Base-by-base conservation (phyloP, 1,139 yeast genomes). In the Schizosaccharomyces versatilis region DNA sequence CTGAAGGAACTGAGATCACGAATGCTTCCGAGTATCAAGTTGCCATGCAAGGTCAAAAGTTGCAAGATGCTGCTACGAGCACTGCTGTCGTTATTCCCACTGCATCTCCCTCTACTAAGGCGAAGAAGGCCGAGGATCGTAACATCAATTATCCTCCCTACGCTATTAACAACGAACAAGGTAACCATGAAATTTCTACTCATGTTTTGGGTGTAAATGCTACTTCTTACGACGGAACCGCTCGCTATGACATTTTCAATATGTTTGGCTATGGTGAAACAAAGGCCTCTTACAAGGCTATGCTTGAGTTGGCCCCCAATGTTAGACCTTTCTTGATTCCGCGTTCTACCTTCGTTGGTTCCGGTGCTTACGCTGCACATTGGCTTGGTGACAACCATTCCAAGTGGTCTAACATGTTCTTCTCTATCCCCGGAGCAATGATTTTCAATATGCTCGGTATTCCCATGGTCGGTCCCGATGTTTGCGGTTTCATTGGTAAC, bases 351-450 rank as follows among this genome's bases (percentile, higher is more conserved):
- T 88, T 74, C 66, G 76, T 95, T 0, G 98, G 98, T 0, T 83
- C 95, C 6, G 97, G 90, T 66, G 74, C 85, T 61, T 73, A 88
- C 0, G 80, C 90, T 0, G 95, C 96, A 0, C 81, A 83, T 79
- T 90, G 97, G 98, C 84, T 95, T 1, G 98, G 98, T 47, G 98
- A 90, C 66, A 88, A 86, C 66, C 80, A 76, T 76, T 83, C 95
- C 8, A 79, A 75, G 61, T 90, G 97, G 97, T 88, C 80, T 59
- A 81, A 84, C 62, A 71, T 90, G 60, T 73, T 75, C 61, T 72
- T 77, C 8, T 83, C 95, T 0, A 75, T 86, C 47, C 95, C 97
- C 7, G 86, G 85, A 94, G 68, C 84, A 15, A 69, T 90, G 57
- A 81, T 93, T 1, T 76, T 80, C 59, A 86, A 86, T 53, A 70